Evolutionary conservation across 2,329 filamentous ascomycete species (phyloP), one percentile per base, ranked within the genome.

Genomic region (Chaetomium strumarium): DNA sequence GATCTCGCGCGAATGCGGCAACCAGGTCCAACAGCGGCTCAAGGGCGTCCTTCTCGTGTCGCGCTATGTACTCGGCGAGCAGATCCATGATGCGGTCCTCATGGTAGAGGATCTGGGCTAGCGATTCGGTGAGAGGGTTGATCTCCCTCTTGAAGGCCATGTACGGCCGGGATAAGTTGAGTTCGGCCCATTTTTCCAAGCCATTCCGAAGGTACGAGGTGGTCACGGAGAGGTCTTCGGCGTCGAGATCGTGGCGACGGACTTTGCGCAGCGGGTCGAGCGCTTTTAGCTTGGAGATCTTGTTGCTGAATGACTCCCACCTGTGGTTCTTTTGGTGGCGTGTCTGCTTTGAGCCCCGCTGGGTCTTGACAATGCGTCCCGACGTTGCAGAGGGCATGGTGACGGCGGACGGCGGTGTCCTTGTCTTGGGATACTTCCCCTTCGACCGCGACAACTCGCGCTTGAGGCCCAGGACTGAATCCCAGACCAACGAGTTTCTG

Each of bases 251-350:
- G 73, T 95, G 81, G 67, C 86, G 86, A 70, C 90, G 88, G 63
- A 95, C 86, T 72, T 86, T 86, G 70, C 93, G 90, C 61, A 99
- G 80, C 42, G 93, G 93, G 64, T 99, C 92, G 72, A 99, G 79
- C 31, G 83, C 83, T 71, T 89, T 93, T 66, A 97, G 81, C 69
- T 91, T 93, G 58, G 88, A 83, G 68, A 97, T 88, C 69, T 95
- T 93, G 66, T 85, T 81, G 55, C 86, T 88, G 72, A 97, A 97
- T 57, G 88, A 86, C 72, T 96, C 87, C 81, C 90, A 97, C 67
- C 88, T 81, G 72, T 96, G 89, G 48, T 89, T 86, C 66, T 89
- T 91, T 57, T 85, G 84, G 61, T 90, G 88, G 46, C 77, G 75
- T 24, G 89, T 95, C 59, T 79, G 78, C 56, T 79, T 78, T 67